These are phyloP conservation scores for Globisporangium yorkense DNA, from an alignment of 352 stramenopile genomes.

Conservation along the genomic window DNA sequence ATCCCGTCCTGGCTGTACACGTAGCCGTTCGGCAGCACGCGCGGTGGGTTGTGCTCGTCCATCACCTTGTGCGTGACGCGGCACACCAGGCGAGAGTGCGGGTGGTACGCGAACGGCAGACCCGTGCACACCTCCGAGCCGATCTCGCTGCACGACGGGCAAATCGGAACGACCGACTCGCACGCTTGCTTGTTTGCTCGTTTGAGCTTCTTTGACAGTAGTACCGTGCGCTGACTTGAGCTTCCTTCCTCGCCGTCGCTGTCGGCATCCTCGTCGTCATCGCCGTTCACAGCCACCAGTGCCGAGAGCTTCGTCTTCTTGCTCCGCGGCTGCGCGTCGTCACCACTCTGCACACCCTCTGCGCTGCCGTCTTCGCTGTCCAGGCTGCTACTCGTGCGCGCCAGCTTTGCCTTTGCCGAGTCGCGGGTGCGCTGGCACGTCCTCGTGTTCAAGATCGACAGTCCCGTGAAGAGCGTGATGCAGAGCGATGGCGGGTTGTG, in stretches of 20 bases:
- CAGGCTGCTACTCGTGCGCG: conserved; percentile 9
- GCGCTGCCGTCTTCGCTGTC: conserved; percentile 16
- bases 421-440: conserved; percentile 55
- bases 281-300: background rate
- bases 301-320: conserved; percentile 40
- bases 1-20: conserved; percentile 81
- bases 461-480: conserved; percentile 53
- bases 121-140: conserved; percentile 47
- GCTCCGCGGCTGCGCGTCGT: conserved; percentile 24
- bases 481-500: conserved; percentile 60
- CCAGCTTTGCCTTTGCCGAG: conserved; percentile 30
- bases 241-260: conserved; percentile 1
- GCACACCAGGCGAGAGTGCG: conserved; percentile 80
- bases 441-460: conserved; percentile 73
- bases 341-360: conserved; percentile 13
- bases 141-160: conserved; percentile 69
- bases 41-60: conserved; percentile 80
- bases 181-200: background rate
- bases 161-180: conserved; percentile 34
- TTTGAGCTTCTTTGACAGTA: conserved; percentile 4
- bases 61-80: conserved; percentile 75
- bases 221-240: background rate
- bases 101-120: conserved; percentile 73
- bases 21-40: conserved; percentile 76
- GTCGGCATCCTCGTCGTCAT: background rate